These are phyloP conservation scores for Ricinus communis DNA, from an alignment of 345 rosid genomes.

Conservation along the genomic window DNA sequence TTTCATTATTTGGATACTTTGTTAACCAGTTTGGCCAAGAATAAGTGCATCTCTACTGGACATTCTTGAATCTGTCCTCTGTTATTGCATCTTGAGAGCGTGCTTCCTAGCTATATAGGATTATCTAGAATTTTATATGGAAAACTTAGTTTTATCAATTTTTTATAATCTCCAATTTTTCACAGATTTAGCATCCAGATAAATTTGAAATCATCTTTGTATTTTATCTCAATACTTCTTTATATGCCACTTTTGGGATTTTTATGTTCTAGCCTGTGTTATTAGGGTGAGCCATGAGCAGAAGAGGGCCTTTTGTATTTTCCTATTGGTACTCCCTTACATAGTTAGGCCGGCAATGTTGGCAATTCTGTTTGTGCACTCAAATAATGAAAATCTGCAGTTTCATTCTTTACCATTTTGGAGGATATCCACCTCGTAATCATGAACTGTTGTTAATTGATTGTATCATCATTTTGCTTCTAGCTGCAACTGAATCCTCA, in stretches of 20 bases:
- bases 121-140: background rate
- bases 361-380: background rate
- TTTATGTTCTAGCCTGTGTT: background rate
- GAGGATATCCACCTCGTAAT: background rate
- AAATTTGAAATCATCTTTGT: background rate
- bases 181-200: background rate
- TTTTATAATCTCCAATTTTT: background rate
- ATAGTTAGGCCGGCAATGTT: background rate
- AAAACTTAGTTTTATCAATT: background rate
- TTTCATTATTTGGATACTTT: slow-evolving; percentile 3
- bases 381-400: background rate
- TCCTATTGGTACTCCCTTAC: too few species aligned
- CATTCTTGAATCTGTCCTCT: background rate
- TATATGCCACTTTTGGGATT: background rate
- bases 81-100: slow-evolving; percentile 3
- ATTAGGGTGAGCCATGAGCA: background rate
- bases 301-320: too few species aligned
- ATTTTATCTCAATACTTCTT: background rate
- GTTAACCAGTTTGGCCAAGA: slow-evolving; percentile 18
- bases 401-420: background rate
- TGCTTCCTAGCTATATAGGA: slow-evolving; percentile 19
- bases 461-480: background rate
- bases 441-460: background rate
- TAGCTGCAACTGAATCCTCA: background rate
- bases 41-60: slow-evolving; percentile 28